phyloP scores from a whole-genome alignment of 2,329 filamentous ascomycete genomes.

The Botrytis tulipae region DNA sequence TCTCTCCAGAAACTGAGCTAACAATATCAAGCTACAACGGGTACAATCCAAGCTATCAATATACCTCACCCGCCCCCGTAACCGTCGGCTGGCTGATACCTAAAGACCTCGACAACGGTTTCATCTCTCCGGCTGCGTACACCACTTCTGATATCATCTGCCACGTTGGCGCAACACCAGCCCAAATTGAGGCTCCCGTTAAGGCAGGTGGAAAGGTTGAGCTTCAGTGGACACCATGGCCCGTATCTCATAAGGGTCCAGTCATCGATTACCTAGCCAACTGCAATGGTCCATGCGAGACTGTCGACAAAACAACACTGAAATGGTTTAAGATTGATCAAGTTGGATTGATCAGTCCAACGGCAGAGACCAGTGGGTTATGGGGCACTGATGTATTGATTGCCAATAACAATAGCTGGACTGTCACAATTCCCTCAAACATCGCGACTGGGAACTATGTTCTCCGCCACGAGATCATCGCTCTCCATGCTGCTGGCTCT shows the following conservation, averaged over 20 bases:
- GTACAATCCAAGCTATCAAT: slow-evolving; percentile 36
- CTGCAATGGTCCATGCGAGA: slow-evolving; percentile 42
- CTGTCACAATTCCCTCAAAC: slow-evolving; percentile 45
- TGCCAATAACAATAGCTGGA: slow-evolving; percentile 52
- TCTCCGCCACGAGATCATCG: slow-evolving; percentile 47
- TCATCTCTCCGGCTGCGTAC: slow-evolving; percentile 49
- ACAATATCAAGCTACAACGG: slow-evolving; percentile 38
- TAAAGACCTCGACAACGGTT: slow-evolving; percentile 51
- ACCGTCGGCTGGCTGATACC: slow-evolving; percentile 54
- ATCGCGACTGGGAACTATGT: slow-evolving; percentile 51
- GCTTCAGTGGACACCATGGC: slow-evolving; percentile 64
- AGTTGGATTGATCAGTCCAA: slow-evolving; percentile 38
- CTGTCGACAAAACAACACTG: slow-evolving; percentile 43
- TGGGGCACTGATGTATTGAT: slow-evolving; percentile 51
- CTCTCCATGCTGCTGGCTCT: slow-evolving; percentile 32
- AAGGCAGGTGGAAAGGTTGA: slow-evolving; percentile 58
- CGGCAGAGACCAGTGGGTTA: slow-evolving; percentile 35
- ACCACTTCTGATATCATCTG: slow-evolving; percentile 56
- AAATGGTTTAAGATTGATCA: slow-evolving; percentile 47
- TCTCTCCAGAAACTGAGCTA: not conserved
- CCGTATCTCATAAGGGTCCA: slow-evolving; percentile 54
- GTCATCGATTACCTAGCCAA: slow-evolving; percentile 38
- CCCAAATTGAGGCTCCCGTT: slow-evolving; percentile 51
- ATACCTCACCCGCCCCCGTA: slow-evolving; percentile 41
- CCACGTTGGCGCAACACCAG: slow-evolving; percentile 56